Evolutionary conservation across 1,139 yeast genomes (phyloP).

Genomic region (Hemisphaericaspora lyxosophila): DNA sequence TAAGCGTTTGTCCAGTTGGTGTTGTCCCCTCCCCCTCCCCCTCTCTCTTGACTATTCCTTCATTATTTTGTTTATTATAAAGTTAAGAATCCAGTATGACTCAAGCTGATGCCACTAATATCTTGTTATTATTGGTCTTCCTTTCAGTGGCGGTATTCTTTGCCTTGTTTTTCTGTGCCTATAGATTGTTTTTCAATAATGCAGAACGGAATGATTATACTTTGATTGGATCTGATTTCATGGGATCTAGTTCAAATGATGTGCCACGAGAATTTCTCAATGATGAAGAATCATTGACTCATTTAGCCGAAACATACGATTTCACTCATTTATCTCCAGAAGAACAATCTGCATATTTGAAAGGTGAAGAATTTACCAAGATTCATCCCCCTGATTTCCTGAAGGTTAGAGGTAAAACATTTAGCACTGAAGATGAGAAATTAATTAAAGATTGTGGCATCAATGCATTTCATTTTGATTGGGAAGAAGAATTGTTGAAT

Average conservation of each 20-base stretch:
- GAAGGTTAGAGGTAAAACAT: conserved; percentile 35
- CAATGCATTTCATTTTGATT: conserved; percentile 43
- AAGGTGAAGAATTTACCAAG: conserved; percentile 36
- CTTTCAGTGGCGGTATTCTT: conserved; percentile 16
- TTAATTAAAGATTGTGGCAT: conserved; percentile 42
- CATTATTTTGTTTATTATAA: background rate
- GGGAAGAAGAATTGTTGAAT: conserved; percentile 28
- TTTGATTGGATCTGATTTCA: conserved; percentile 19
- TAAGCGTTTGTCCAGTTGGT: too few species aligned
- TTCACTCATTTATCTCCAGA: conserved; percentile 42
- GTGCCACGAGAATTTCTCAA: conserved; percentile 43
- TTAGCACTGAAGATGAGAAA: conserved; percentile 30
- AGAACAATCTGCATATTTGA: conserved; percentile 39
- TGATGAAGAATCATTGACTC: conserved; percentile 40
- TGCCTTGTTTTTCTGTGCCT: conserved; percentile 17
- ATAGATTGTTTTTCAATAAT: conserved; percentile 13
- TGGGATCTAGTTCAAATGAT: conserved; percentile 19
- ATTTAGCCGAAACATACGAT: conserved; percentile 40
- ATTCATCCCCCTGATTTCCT: conserved; percentile 33
- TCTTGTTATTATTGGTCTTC: conserved; percentile 17
- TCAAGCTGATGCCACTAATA: conserved; percentile 13
- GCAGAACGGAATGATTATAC: conserved; percentile 18
- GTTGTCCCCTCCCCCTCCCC: background rate
- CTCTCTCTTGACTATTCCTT: background rate
- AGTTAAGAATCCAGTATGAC: background rate